Base-by-base conservation (phyloP, 768 basidiomycete species). In the Rhodosporidiobolus odoratus region DNA sequence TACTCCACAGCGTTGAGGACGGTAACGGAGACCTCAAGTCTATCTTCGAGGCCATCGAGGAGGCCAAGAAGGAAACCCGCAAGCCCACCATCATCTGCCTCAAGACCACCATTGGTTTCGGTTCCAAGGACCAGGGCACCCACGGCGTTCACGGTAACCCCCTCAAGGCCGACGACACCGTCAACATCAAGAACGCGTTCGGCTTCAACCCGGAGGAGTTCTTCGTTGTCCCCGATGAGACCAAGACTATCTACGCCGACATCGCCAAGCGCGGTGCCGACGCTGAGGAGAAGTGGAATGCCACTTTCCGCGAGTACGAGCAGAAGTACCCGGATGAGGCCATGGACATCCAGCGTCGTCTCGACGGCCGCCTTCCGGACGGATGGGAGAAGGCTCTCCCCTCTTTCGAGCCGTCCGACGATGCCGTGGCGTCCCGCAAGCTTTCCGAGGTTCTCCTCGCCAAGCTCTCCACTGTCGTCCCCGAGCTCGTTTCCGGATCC, bases 111-210 rank as follows among this genome's bases (percentile, higher is more conserved):
- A 97, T 97, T 72, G 94, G 94, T 48, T 96, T 85, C 78, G 94
- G 94, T 71, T 96, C 94, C 41, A 91, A 90, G 83, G 85, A 87
- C 78, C 89, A 92, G 80, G 94, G 94, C 71, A 92, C 92, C 15
- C 92, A 95, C 78, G 91, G 91, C 75, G 91, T 96, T 71, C 94
- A 97, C 80, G 93, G 94, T 75, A 80, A 92, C 81, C 92, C 94
- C 58, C 85, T 96, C 76, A 95, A 95, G 85, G 84, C 89, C 30
- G 94, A 96, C 78, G 94, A 97, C 78, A 89, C 94, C 62, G 84
- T 82, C 68, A 80, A 87, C 65, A 81, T 96, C 72, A 97, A 97
- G 85, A 82, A 83, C 77, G 90, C 89, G 81, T 89, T 89, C 79
- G 87, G 87, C 61, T 89, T 96, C 81, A 84, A 90, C 76, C 82